These are phyloP conservation scores for Dioscorea dumetorum DNA, from an alignment of 106 monocot species.

Conservation along the genomic window DNA sequence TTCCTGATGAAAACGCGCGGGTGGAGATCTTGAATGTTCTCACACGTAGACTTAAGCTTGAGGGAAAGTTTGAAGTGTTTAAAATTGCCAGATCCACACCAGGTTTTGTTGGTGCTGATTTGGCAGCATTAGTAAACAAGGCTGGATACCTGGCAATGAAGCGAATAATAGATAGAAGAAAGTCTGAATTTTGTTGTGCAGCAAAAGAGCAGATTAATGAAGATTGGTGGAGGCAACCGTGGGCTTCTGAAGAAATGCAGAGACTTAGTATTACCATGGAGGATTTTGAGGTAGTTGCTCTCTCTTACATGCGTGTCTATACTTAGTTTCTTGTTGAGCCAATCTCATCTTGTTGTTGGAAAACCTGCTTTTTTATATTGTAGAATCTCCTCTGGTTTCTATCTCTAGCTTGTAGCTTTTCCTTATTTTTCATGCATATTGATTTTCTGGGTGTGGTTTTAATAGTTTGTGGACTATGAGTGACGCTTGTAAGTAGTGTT, in stretches of 20 bases:
- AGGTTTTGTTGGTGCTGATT: slow-evolving; percentile 96
- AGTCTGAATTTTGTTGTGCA: slow-evolving; percentile 19
- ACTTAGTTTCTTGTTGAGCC: too few relatives aligned
- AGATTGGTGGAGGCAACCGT: slow-evolving; percentile 70
- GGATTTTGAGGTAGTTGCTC: slow-evolving; percentile 76
- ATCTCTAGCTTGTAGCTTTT: too few relatives aligned
- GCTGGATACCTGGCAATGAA: slow-evolving; percentile 90
- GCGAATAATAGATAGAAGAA: slow-evolving; percentile 67
- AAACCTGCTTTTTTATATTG: too few relatives aligned
- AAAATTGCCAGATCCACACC: slow-evolving; percentile 82
- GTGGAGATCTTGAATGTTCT: slow-evolving; percentile 57
- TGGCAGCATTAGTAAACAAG: slow-evolving; percentile 71
- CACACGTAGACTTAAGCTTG: slow-evolving; percentile 45
- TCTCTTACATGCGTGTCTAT: too few relatives aligned
- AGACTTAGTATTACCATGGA: slow-evolving; percentile 57
- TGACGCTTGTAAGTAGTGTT: too few relatives aligned
- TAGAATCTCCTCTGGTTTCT: too few relatives aligned
- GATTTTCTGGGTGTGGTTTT: too few relatives aligned
- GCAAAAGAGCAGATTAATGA: slow-evolving; percentile 9
- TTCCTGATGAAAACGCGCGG: slow-evolving; percentile 83
- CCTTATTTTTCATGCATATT: too few relatives aligned
- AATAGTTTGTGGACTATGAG: too few relatives aligned
- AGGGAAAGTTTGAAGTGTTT: slow-evolving; percentile 57
- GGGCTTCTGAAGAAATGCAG: slow-evolving; percentile 64
- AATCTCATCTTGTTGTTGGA: too few relatives aligned